Evolutionary conservation across 2,329 filamentous ascomycete genomes (phyloP), one percentile per base, ranked within the genome.

Genomic region (Fonsecaea erecta): DNA sequence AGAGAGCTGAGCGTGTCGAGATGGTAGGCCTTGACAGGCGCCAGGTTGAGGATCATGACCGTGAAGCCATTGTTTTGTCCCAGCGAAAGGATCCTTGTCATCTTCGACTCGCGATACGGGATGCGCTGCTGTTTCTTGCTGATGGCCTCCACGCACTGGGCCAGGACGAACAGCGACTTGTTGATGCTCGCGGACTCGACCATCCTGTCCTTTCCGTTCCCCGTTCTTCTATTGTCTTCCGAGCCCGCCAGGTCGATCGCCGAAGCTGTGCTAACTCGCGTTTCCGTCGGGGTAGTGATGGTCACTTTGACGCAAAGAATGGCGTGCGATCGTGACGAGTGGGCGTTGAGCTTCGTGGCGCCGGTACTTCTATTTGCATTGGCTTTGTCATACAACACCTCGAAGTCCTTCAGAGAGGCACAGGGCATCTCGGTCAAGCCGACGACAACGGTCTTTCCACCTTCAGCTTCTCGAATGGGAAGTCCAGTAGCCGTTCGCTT

Each of bases 111-210:
- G 63, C 94, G 86, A 76, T 96, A 98, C 0, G 95, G 94, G 73
- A 98, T 94, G 35, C 94, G 87, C 72, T 78, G 77, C 66, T 88
- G 85, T 73, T 88, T 88, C 75, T 86, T 87, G 73, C 90, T 91
- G 75, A 98, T 98, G 62, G 94, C 94, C 75, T 98, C 94, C 60
- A 98, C 94, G 73, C 94, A 98, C 76, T 97, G 93, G 51, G 92
- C 94, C 55, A 98, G 81, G 18, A 97, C 93, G 73, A 98, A 98
- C 6, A 98, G 83, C 69, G 92, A 96, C 81, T 97, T 98, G 84
- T 98, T 98, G 82, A 98, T 98, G 74, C 92, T 94, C 0, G 94
- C 93, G 43, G 93, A 97, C 78, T 98, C 94, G n/a, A 97, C 86
- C 75, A 98, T 83, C 28, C 94, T 86, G 77, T 97, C 93, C 76